Conservation (phyloP, 2,329 filamentous ascomycete species). For the Corynespora cassiicola region DNA sequence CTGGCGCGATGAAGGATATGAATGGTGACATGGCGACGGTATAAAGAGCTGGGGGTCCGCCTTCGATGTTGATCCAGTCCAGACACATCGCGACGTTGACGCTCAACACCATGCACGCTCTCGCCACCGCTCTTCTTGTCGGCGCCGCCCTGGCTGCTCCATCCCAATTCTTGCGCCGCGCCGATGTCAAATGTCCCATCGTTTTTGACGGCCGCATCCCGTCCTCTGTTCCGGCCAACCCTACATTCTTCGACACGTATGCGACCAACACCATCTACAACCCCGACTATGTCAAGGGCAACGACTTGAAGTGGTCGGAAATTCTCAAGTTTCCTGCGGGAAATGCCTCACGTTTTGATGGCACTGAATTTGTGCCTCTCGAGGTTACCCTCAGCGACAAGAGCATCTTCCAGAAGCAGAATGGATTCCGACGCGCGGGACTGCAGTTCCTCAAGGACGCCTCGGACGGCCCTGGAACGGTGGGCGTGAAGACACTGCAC, state of each 20-base stretch:
- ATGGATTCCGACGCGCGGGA: conserved; percentile 67
- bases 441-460: conserved; percentile 60
- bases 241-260: conserved; percentile 39
- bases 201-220: conserved; percentile 47
- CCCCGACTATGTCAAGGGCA: conserved; percentile 60
- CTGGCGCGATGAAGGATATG: conserved; percentile 3
- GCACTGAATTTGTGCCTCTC: conserved; percentile 50
- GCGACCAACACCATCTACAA: conserved; percentile 54
- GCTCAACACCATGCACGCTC: conserved; percentile 28
- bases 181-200: conserved; percentile 40
- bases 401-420: conserved; percentile 67
- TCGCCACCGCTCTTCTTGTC: conserved; percentile 24
- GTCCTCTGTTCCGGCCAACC: conserved; percentile 21
- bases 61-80: not conserved
- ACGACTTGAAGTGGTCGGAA: conserved; percentile 59
- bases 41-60: not conserved
- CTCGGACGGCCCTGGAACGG: conserved; percentile 59
- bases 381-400: conserved; percentile 64
- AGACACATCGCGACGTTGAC: conserved; percentile 1
- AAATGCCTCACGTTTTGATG: conserved; percentile 55
- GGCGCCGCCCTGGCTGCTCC: conserved; percentile 34
- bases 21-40: not conserved
- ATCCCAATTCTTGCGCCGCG: conserved; percentile 12
- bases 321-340: conserved; percentile 57
- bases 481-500: conserved; percentile 67